Base-by-base conservation (phyloP, 108 stramenopile genomes). In the Nitzschia sp. region DNA sequence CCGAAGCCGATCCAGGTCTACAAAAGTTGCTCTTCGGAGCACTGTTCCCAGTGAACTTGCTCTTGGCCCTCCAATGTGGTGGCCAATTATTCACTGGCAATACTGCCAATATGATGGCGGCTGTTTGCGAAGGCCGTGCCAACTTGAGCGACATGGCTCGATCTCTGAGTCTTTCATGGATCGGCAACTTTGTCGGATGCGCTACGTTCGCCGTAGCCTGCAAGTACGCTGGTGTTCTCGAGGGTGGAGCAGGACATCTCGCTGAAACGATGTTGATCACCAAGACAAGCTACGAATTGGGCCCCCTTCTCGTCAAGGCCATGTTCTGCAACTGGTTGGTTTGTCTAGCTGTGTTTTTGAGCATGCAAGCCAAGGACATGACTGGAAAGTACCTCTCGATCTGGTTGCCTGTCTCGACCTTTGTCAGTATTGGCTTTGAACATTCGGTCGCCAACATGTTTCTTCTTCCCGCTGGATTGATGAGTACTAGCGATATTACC, bases 371-470 rank as follows among this genome's bases (percentile, higher is more conserved):
- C 27, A 68, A 63, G 28, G 67, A 58, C 22, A 55, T 81, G 56
- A 48, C 63, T 25, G 74, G 73, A 45, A 85, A 85, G 54, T 61
- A 67, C 44, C 47, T 63, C 25, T 72, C 55, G 13, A 33, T 76
- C 25, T 81, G 26, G 48, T 36, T 77, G 21, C 80, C 76, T 6
- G 53, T 81, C 45, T 68, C 72, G 1, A 53, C 67, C 35, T 81
- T 77, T 35, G 72, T 81, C 26, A 38, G 62, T n/a, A 35, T 77
- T n/a, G 80, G 76, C 22, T 60, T 77, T 15, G 80, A 81, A 45
- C 87, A 88, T 72, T 64, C 63, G 25, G 76, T 88, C 27, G 87
- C 87, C 32, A 88, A 88, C 79, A 85, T 88, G 83, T 85, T 83
- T 74, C 17, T 87, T 6, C 53, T 85, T 9, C 82, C 86, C 11